Evolutionary conservation across 1,284 basidiomycete species (phyloP).

Genomic region (Fistulinella cinereoalba): DNA sequence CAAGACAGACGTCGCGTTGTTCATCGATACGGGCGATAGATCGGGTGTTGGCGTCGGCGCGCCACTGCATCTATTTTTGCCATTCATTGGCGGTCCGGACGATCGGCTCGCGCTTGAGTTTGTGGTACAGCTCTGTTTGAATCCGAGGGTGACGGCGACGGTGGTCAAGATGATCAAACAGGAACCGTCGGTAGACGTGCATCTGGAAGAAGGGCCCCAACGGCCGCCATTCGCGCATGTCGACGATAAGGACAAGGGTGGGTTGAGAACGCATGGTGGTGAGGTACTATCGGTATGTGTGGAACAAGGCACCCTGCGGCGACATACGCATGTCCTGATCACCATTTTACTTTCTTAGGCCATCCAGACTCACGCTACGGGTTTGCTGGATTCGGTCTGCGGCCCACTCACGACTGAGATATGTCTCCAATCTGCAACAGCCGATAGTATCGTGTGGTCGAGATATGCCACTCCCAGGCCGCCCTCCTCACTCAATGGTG

Average conservation of each 20-base stretch:
- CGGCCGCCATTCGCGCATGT: slow-evolving; percentile 7
- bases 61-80: slow-evolving; percentile 72
- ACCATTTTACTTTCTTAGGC: not conserved
- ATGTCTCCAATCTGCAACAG: slow-evolving; percentile 64
- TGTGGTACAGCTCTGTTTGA: slow-evolving; percentile 77
- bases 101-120: slow-evolving; percentile 86
- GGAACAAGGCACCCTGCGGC: too few species aligned
- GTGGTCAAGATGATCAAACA: slow-evolving; percentile 38
- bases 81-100: slow-evolving; percentile 95
- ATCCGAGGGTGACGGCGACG: slow-evolving; percentile 67
- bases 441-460: slow-evolving; percentile 68
- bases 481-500: slow-evolving; percentile 26
- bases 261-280: not conserved
- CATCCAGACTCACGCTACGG: slow-evolving; percentile 44
- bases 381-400: slow-evolving; percentile 66
- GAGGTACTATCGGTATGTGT: too few species aligned
- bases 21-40: slow-evolving; percentile 62
- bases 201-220: slow-evolving; percentile 19
- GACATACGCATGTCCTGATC: too few species aligned
- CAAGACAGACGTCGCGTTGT: slow-evolving; percentile 74
- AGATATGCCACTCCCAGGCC: slow-evolving; percentile 39
- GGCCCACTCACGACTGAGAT: slow-evolving; percentile 52
- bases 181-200: not conserved
- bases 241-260: not conserved
- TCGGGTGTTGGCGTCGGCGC: slow-evolving; percentile 21